A percentile compares a stretch with the other conserved stretches of the same genome.
Evolutionary conservation across 2,329 filamentous ascomycete species (phyloP).

Genomic region (Nemania sp.): DNA sequence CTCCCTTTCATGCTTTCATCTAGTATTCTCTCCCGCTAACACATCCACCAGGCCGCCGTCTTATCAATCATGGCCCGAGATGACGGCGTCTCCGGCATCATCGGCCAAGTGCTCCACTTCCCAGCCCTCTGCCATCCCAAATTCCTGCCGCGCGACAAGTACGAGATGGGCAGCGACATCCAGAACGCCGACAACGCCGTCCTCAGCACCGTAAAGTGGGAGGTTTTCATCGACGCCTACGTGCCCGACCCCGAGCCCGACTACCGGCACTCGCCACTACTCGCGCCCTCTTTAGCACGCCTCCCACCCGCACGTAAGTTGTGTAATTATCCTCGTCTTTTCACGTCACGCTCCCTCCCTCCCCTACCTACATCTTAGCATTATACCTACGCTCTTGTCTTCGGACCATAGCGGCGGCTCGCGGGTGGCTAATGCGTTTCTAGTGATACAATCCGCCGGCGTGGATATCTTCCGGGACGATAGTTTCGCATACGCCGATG

Average conservation of each 20-base stretch:
- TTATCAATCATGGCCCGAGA: conserved; percentile 28
- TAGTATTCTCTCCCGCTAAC: too few species aligned
- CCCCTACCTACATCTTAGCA: too few species aligned
- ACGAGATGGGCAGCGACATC: conserved; percentile 36
- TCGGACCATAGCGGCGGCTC: background rate
- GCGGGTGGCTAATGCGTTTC: too few species aligned
- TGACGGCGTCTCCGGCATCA: conserved; percentile 32
- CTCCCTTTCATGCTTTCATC: background rate
- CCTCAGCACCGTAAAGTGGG: conserved; percentile 26
- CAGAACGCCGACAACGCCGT: conserved; percentile 36
- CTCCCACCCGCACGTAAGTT: conserved; percentile 36
- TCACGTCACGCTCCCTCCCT: too few species aligned
- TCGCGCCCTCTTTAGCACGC: conserved; percentile 23
- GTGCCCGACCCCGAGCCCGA: conserved; percentile 29
- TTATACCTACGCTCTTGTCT: too few species aligned
- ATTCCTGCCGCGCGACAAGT: conserved; percentile 31
- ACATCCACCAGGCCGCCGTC: conserved; percentile 19
- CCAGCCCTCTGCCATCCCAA: conserved; percentile 34
- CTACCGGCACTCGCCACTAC: conserved; percentile 35
- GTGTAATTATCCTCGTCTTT: background rate
- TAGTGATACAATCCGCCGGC: conserved; percentile 39
- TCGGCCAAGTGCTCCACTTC: conserved; percentile 38
- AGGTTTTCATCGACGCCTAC: conserved; percentile 26
- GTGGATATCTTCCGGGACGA: conserved; percentile 38
- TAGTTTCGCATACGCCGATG: conserved; percentile 34